phyloP scores from a whole-genome alignment of 202 grass and related monocot species.

The Bolboschoenoplectus hybrid region DNA sequence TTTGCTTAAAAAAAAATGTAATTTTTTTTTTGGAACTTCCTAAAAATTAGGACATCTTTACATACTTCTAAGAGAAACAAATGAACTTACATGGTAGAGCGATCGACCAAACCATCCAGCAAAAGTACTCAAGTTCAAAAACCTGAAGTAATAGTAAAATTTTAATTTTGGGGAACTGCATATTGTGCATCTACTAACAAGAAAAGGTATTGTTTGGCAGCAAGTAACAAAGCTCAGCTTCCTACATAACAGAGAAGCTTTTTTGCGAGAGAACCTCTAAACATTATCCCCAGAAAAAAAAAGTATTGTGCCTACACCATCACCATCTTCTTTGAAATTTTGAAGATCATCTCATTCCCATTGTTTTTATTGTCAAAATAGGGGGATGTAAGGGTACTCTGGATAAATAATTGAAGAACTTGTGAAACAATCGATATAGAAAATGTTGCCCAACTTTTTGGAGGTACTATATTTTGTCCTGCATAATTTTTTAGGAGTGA shows the following conservation, averaged over 20 bases:
- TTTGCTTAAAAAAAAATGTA: background rate
- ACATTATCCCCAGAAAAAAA: background rate
- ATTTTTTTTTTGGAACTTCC: background rate
- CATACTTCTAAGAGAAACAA: constrained; percentile 20
- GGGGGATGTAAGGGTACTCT: background rate
- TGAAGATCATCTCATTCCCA: background rate
- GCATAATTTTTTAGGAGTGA: background rate
- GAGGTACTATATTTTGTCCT: background rate
- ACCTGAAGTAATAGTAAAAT: constrained; percentile 49
- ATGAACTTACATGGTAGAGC: constrained; percentile 78
- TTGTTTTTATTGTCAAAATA: constrained; percentile 10
- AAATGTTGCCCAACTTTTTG: background rate
- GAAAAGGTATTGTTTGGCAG: background rate
- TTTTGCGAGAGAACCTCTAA: background rate
- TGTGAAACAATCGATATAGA: background rate
- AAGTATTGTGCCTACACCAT: background rate
- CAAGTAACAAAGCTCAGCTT: background rate
- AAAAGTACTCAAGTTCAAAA: constrained; percentile 81
- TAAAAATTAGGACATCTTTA: background rate
- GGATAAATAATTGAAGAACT: background rate
- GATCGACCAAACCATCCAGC: constrained; percentile 86
- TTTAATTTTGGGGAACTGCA: constrained; percentile 17
- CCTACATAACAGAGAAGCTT: background rate
- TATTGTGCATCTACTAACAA: background rate
- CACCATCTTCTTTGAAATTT: background rate